phyloP scores from a whole-genome alignment of 2,329 filamentous ascomycete species.

The Fusarium sp. region DNA sequence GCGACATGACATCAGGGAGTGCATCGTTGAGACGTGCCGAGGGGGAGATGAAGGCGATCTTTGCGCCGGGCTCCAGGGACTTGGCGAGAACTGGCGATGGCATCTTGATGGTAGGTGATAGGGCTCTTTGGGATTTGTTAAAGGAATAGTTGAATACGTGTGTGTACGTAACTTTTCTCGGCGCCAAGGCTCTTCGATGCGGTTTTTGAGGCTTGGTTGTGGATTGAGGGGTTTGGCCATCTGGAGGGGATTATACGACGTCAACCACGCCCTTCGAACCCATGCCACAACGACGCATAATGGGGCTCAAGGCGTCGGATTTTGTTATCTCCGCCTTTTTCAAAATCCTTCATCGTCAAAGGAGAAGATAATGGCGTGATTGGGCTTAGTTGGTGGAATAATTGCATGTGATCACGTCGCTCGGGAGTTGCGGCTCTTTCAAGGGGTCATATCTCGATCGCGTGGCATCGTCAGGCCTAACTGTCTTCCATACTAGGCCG shows the following conservation, averaged over 20 bases:
- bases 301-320: background rate
- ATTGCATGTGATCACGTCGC: background rate
- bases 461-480: background rate
- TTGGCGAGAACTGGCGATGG: conserved; percentile 39
- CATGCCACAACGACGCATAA: background rate
- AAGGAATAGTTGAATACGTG: background rate
- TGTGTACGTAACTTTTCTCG: background rate
- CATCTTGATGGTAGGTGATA: conserved; percentile 12
- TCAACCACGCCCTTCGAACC: background rate
- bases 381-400: background rate
- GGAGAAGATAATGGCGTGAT: background rate
- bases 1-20: conserved; percentile 45
- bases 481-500: background rate
- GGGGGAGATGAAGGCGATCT: conserved; percentile 56
- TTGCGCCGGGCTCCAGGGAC: conserved; percentile 49
- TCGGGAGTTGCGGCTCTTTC: background rate
- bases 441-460: background rate
- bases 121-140: background rate
- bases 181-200: background rate
- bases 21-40: conserved; percentile 52
- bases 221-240: background rate
- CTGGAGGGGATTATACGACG: background rate
- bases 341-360: background rate
- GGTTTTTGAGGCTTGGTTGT: background rate
- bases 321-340: background rate